A percentile compares a stretch with the other conserved stretches of the same genome.
Evolutionary conservation across 495 filamentous ascomycete species (phyloP).

Genomic region (Parachaetomium inaequale): DNA sequence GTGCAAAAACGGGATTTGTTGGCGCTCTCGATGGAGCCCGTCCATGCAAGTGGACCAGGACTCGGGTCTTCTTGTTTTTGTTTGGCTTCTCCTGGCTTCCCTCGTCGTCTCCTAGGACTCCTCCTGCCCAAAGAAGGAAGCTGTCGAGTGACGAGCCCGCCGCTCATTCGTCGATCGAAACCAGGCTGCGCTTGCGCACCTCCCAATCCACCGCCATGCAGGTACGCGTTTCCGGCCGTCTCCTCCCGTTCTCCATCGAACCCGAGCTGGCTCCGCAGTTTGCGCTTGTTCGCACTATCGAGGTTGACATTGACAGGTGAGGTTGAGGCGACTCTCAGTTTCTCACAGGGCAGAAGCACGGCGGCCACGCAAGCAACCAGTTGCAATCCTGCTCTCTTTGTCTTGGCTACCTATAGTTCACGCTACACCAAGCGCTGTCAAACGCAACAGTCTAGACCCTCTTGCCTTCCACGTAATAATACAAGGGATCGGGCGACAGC

Average conservation of each 20-base stretch:
- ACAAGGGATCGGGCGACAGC: background rate
- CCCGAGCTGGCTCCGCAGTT: background rate
- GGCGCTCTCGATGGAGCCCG: constrained; percentile 4
- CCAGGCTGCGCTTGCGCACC: background rate
- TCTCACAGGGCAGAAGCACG: too few relatives aligned
- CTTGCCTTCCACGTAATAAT: background rate
- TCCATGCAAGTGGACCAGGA: background rate
- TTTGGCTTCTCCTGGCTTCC: background rate
- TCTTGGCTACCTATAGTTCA: background rate
- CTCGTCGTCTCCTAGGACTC: constrained; percentile 1
- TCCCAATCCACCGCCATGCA: constrained; percentile 6
- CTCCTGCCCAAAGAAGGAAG: constrained; percentile 14
- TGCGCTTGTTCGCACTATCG: background rate
- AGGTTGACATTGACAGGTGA: background rate
- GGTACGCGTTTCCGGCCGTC: constrained; percentile 16
- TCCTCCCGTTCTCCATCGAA: constrained; percentile 16
- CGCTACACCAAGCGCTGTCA: background rate
- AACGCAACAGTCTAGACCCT: background rate
- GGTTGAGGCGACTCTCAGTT: background rate
- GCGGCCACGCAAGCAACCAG: too few relatives aligned
- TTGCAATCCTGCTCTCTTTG: background rate
- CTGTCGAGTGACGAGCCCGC: constrained; percentile 8
- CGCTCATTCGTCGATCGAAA: constrained; percentile 13
- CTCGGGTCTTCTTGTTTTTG: constrained; percentile 3
- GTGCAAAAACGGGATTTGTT: background rate